Conservation (phyloP, 2,329 filamentous ascomycete species). For the Sporothrix curviconia region DNA sequence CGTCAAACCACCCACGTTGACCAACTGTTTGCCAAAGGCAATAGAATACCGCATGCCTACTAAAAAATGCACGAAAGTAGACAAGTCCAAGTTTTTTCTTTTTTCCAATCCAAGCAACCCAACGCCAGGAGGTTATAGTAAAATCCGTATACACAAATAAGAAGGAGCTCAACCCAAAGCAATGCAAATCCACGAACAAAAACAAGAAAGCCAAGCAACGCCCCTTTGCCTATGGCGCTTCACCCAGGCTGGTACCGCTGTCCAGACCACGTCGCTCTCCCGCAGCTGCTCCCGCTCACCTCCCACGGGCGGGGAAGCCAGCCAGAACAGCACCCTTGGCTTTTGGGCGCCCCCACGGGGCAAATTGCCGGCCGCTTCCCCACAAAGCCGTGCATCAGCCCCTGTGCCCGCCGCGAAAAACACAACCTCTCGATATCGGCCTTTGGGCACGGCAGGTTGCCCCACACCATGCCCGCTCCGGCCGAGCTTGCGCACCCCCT, state of each 20-base stretch:
- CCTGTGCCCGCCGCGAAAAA: conserved; percentile 70
- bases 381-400: conserved; percentile 75
- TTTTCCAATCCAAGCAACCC: not conserved
- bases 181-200: no score
- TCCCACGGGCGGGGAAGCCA: conserved; percentile 71
- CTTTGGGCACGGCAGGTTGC: conserved; percentile 52
- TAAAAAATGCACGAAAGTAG: not conserved
- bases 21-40: no score
- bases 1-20: no score
- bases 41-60: no score
- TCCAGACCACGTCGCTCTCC: conserved; percentile 52
- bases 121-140: conserved; percentile 7
- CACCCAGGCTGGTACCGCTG: conserved; percentile 29
- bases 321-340: conserved; percentile 56
- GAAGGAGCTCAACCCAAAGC: no score
- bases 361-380: conserved; percentile 71
- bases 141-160: not conserved
- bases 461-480: conserved; percentile 57
- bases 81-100: not conserved
- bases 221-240: conserved; percentile 14
- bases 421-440: conserved; percentile 72
- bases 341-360: conserved; percentile 73
- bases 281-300: conserved; percentile 52
- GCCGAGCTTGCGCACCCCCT: conserved; percentile 41
- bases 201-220: not conserved